phyloP scores from a whole-genome alignment of 371 early-diverging fungal species.

The Sporodiniella umbellata region DNA sequence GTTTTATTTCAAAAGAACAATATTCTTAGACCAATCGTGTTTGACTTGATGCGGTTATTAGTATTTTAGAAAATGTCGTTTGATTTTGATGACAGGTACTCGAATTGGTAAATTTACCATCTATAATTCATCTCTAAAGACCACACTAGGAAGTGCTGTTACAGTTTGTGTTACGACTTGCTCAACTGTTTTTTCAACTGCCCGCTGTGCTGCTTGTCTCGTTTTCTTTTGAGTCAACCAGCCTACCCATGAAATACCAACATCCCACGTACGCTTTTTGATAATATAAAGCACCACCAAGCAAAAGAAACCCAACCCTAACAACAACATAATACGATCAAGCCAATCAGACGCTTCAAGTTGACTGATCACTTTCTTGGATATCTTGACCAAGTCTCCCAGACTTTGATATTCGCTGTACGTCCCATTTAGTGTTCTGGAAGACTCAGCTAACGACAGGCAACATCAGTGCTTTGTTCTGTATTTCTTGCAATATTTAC shows the following conservation, averaged over 20 bases:
- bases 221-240: slow-evolving; percentile 37
- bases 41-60: no score
- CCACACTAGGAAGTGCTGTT: background rate
- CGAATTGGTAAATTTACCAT: no score
- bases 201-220: background rate
- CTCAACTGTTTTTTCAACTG: background rate
- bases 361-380: slow-evolving; percentile 62
- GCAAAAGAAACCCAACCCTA: slow-evolving; percentile 62
- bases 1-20: no score
- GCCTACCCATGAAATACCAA: slow-evolving; percentile 52
- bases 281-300: slow-evolving; percentile 64
- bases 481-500: slow-evolving; percentile 30
- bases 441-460: slow-evolving; percentile 56
- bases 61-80: no score
- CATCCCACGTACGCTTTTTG: slow-evolving; percentile 66
- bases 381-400: slow-evolving; percentile 55
- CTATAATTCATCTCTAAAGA: background rate
- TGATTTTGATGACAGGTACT: no score
- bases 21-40: no score
- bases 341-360: slow-evolving; percentile 73
- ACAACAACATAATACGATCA: slow-evolving; percentile 62
- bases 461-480: background rate
- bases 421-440: slow-evolving; percentile 53
- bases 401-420: slow-evolving; percentile 61
- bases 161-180: background rate